Conservation (phyloP, 2,329 filamentous ascomycete species). For the Bipolaris sorokiniana region DNA sequence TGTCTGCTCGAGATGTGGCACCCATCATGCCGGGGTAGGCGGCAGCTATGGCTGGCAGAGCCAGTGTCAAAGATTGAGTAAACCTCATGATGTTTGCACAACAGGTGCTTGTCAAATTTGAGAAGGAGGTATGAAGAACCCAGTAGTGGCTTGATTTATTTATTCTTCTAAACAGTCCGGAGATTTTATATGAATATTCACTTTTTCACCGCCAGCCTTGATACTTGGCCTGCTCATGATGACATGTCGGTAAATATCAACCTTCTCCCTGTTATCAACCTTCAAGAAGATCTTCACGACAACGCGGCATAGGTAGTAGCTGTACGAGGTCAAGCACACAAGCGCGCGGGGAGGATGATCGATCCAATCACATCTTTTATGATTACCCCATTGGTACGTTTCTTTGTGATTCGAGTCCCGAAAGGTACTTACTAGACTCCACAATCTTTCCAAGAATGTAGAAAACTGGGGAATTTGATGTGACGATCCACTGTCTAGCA, state of each 20-base stretch:
- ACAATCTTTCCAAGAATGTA: background rate
- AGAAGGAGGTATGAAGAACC: background rate
- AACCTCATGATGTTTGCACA: constrained; percentile 20
- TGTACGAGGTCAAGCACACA: background rate
- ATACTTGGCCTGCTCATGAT: background rate
- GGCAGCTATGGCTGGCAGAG: constrained; percentile 20
- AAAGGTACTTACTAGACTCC: background rate
- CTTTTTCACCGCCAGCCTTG: background rate
- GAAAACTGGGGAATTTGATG: background rate
- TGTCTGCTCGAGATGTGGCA: constrained; percentile 18
- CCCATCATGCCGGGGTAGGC: constrained; percentile 28
- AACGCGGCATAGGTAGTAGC: background rate
- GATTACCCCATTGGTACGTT: background rate
- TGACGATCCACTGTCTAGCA: background rate
- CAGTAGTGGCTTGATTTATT: background rate
- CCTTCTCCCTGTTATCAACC: background rate
- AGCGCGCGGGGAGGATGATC: background rate
- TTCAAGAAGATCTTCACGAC: constrained; percentile 6
- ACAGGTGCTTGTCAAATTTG: too few species aligned
- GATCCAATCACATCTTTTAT: background rate
- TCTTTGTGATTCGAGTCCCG: background rate
- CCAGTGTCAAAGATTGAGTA: constrained; percentile 14
- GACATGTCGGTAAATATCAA: background rate
- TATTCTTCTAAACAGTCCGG: background rate
- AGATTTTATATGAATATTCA: constrained; percentile 1